Base-by-base conservation (phyloP, 148 eudicot species). In the Chenopodium quinoa region DNA sequence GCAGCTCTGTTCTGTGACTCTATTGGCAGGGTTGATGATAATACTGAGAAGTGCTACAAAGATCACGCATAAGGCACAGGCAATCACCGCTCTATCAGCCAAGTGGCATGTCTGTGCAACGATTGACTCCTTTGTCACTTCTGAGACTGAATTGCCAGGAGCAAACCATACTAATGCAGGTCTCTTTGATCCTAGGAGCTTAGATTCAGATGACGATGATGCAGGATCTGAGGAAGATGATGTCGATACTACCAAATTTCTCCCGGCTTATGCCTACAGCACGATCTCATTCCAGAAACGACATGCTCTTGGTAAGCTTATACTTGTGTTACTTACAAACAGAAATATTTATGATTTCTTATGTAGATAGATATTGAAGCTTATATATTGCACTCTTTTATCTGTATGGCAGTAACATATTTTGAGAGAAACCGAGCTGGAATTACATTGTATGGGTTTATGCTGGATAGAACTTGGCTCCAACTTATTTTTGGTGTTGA, bases 21-120 rank as follows among this genome's bases (percentile, higher is more conserved):
- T 96, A 68, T 83, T 96, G 23, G 87, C 94, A 0, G 98, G 98
- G 75, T 86, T 96, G 7, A 79, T 91, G 91, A 91, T 96, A 44
- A 76, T 94, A 50, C 83, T 96, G 58, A 75, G 99, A 65, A 91
- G 98, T 47, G 98, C 99, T 17, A 90, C 98, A 2, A 92, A 91
- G 86, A 96, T 96, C 79, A 96, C 99, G 1, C 99, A 96, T 86
- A 96, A 96, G 84, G 99, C 98, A 48, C 98, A 87, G 76, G 90
- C 95, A 9, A 90, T 96, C 31, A 96, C 99, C 47, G 86, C 91
- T 82, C 90, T 96, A 19, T 97, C 98, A 13, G 86, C 99, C 22
- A 93, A 93, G 86, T 96, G 99, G 99, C 97, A 96, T 48, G 97
- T 91, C 16, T 92, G 93, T 23, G 93, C 98, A 7, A 93, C 98